These are phyloP conservation scores for Colletotrichum destructivum DNA, from an alignment of 2,329 filamentous ascomycete genomes.

Conservation along the genomic window DNA sequence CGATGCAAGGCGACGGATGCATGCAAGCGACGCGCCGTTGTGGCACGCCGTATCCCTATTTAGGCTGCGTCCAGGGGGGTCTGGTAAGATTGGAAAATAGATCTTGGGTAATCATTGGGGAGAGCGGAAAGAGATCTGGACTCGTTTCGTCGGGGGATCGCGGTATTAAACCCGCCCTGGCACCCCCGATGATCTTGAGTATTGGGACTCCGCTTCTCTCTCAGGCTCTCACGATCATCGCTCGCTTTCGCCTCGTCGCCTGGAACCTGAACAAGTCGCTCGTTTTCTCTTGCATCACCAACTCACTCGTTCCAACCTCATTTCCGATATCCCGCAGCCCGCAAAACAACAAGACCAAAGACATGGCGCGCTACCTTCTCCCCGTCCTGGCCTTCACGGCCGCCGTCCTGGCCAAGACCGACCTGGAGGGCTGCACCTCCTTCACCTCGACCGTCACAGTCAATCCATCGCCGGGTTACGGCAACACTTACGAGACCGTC, in stretches of 20 bases:
- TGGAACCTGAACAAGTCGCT: no score
- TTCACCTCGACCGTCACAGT: constrained; percentile 50
- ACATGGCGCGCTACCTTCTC: constrained; percentile 36
- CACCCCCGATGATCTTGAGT: no score
- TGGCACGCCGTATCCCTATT: constrained; percentile 10
- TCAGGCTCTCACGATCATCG: not conserved
- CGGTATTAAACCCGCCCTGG: not conserved
- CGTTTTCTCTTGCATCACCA: no score
- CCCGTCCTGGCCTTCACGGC: constrained; percentile 50
- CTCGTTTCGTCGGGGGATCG: not conserved
- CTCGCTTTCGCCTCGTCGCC: not conserved
- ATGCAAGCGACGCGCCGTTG: constrained; percentile 4
- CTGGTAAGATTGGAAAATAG: not conserved
- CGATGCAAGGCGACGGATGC: not conserved
- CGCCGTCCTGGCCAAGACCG: constrained; percentile 58
- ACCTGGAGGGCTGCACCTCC: constrained; percentile 61
- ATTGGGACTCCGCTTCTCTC: not conserved
- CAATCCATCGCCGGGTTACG: constrained; percentile 18
- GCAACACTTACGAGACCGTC: constrained; percentile 58
- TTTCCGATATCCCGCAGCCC: no score
- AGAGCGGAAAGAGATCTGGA: no score
- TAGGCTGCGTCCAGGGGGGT: not conserved
- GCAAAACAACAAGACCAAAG: not conserved
- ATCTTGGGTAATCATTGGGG: not conserved
- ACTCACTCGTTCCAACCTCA: not conserved